Evolutionary conservation across 1,284 basidiomycete genomes (phyloP).

Genomic region (Leucoagaricus sp.): DNA sequence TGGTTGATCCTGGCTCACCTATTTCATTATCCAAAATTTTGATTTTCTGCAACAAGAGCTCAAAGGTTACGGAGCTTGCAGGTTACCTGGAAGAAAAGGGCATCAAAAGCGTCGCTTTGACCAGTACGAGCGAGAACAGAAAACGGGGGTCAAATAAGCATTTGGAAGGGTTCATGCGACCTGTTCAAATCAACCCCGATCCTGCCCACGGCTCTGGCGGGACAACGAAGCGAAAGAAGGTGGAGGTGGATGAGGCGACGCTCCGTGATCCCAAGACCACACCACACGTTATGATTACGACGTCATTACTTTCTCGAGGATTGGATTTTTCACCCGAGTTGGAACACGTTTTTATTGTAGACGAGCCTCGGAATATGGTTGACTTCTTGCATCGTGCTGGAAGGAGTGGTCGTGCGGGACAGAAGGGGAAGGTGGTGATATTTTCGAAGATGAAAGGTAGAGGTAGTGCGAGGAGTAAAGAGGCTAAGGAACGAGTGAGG

Average conservation of each 20-base stretch:
- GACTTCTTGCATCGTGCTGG: conserved; percentile 92
- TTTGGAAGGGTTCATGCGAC: conserved; percentile 69
- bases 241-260: background rate
- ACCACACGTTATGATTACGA: conserved; percentile 82
- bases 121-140: conserved; percentile 52
- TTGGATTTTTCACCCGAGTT: conserved; percentile 82
- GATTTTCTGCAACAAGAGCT: conserved; percentile 80
- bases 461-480: conserved; percentile 50
- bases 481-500: conserved; percentile 50
- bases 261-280: conserved; percentile 25
- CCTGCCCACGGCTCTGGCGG: background rate
- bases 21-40: conserved; percentile 58
- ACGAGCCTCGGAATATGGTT: conserved; percentile 83
- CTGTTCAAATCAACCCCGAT: conserved; percentile 13
- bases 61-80: conserved; percentile 62
- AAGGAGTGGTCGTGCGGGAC: conserved; percentile 72
- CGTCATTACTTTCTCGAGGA: conserved; percentile 88
- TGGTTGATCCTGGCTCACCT: conserved; percentile 2
- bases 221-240: background rate
- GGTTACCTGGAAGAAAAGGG: conserved; percentile 58
- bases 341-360: conserved; percentile 80
- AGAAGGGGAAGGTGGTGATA: conserved; percentile 64
- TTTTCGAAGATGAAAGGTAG: conserved; percentile 66
- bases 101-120: conserved; percentile 63
- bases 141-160: conserved; percentile 71